These are phyloP conservation scores for Nevesoporus exiguus DNA, from an alignment of 768 basidiomycete species.

Conservation along the genomic window DNA sequence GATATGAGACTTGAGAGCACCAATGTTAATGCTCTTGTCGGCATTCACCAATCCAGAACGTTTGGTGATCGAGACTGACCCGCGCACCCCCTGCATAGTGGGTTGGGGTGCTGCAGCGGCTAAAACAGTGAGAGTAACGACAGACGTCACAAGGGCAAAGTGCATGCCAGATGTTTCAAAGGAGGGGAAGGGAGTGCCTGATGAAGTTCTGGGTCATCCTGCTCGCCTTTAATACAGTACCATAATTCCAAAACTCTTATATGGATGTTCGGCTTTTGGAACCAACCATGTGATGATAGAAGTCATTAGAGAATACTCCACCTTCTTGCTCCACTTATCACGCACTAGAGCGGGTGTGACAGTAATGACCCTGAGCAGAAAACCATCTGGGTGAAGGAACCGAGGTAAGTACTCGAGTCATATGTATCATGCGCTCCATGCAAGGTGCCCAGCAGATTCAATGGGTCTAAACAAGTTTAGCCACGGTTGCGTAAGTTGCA, in stretches of 20 bases:
- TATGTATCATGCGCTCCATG: not conserved
- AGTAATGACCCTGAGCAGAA: not conserved
- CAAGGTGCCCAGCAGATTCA: not conserved
- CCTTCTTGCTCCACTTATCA: not conserved
- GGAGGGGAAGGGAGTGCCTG: not conserved
- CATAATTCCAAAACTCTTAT: not conserved
- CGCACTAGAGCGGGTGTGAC: not conserved
- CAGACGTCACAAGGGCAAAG: slow-evolving; percentile 1
- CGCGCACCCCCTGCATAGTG: not conserved
- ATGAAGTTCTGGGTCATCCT: not conserved
- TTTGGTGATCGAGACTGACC: slow-evolving; percentile 7
- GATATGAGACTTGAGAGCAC: slow-evolving; percentile 9
- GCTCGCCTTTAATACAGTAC: not conserved
- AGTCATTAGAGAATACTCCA: not conserved
- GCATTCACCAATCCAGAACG: slow-evolving; percentile 4
- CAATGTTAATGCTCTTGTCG: slow-evolving; percentile 2
- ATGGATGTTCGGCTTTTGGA: no score
- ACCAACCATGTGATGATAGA: not conserved
- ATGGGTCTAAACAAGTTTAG: not conserved
- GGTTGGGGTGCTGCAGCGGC: slow-evolving; percentile 10
- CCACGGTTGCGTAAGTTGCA: not conserved
- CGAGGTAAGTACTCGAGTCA: not conserved
- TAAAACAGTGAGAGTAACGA: slow-evolving; percentile 3
- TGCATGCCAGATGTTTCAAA: slow-evolving; percentile 6
- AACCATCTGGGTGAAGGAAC: not conserved